Base-by-base conservation (phyloP, 108 stramenopile species). In the Pseudonitzschia pungens region DNA sequence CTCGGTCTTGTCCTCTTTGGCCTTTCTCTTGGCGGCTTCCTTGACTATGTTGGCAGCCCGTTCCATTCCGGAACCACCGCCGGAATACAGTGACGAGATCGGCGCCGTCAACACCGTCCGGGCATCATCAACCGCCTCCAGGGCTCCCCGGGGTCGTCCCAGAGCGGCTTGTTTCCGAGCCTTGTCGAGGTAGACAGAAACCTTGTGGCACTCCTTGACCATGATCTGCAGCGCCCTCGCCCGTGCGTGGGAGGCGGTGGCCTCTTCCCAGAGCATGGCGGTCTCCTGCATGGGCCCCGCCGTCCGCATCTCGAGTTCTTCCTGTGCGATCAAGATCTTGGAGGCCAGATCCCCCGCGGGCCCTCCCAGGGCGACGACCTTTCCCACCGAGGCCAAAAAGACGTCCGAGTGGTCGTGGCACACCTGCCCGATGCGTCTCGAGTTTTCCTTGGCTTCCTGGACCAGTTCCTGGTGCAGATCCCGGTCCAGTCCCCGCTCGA, bases 361-460 rank as follows among this genome's bases (percentile, higher is more conserved):
- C 16, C 77, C 83, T 5, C 89, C 94, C 75, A 95, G 60, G 32
- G 89, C 92, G 14, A 92, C 94, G 21, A 95, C 92, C 62, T 83
- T 85, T n/a, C 88, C 89, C 11, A 93, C 94, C 60, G 78, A 80
- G 5, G 82, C 84, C 66, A 95, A 75, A 74, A 95, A 95, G 40
- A 88, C 92, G 59, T 95, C 92, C 22, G 86, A 85, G 59, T 95
- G 90, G 77, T 95, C 94, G 68, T 95, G 94, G 79, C 94, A 95
- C 51, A 95, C 82, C 74, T 89, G 89, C 36, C 84, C 74, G 64
- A 95, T 95, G 4, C 78, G 73, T 0, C 74, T 76, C 4, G 82
- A 59, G 20, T 90, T 87, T 56, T 89, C 89, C 36, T 91, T 91
- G 31, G 82, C 87, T 77, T 91, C 90, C 59, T 87, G 79, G 1